Evolutionary conservation across 306 rosid genomes (phyloP).

Genomic region (Pterocarpus santalinus): DNA sequence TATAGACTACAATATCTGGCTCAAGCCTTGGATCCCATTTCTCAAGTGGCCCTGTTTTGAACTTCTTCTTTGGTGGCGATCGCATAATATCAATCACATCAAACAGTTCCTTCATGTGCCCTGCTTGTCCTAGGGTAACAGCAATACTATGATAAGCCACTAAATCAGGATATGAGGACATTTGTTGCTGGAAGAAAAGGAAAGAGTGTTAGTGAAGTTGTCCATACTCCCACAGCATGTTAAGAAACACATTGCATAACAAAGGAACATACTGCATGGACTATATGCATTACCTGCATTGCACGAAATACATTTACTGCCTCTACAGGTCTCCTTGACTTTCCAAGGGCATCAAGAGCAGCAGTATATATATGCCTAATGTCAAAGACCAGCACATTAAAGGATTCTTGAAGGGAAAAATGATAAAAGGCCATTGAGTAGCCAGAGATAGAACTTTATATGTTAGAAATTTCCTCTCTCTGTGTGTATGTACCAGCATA

Average conservation of each 20-base stretch:
- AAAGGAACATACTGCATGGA: conserved; percentile 39
- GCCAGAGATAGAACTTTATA: conserved; percentile 30
- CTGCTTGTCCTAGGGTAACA: conserved; percentile 96
- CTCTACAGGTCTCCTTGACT: conserved; percentile 91
- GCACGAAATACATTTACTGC: conserved; percentile 82
- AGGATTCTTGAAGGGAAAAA: neutral
- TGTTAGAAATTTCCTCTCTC: neutral
- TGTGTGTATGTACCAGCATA: neutral
- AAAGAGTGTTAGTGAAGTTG: conserved; percentile 44
- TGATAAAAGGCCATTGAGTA: conserved; percentile 19
- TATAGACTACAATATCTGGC: conserved; percentile 84
- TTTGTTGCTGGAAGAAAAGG: conserved; percentile 77
- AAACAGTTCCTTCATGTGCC: conserved; percentile 90
- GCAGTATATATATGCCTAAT: conserved; percentile 81
- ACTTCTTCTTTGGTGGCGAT: conserved; percentile 83
- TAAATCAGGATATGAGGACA: conserved; percentile 91
- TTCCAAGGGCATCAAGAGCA: conserved; percentile 92
- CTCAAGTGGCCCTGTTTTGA: conserved; percentile 75
- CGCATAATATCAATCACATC: conserved; percentile 88
- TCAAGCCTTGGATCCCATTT: conserved; percentile 93
- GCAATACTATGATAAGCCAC: conserved; percentile 92
- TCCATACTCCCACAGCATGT: conserved; percentile 40
- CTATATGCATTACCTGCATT: conserved; percentile 72
- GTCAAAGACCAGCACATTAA: conserved; percentile 37
- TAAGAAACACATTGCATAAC: conserved; percentile 25